Base-by-base conservation (phyloP, 352 stramenopile genomes). In the Achlya hypogyna region DNA sequence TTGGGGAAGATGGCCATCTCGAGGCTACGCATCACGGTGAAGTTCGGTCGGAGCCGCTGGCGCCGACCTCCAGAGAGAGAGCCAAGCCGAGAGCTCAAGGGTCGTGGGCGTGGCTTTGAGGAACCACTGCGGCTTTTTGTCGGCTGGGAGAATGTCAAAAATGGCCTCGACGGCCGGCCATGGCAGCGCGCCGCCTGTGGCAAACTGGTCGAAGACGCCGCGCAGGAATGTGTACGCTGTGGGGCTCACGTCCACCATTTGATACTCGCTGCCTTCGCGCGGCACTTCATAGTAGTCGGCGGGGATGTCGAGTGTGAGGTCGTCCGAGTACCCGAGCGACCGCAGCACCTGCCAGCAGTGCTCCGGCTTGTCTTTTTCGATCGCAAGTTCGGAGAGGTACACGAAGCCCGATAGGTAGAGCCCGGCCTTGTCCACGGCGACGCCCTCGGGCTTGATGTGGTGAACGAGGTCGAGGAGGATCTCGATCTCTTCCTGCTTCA, bases 341-440 rank as follows among this genome's bases (percentile, higher is more conserved):
- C 85, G 83, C 52, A 94, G 70, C 45, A 91, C 84, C 63, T 93
- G 84, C 88, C 88, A 96, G 71, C 85, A 89, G 14, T 79, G 89
- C 75, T 96, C 88, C n/a, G 87, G 84, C 1, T 87, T 84, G 51
- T 93, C 91, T 58, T 86, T 86, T 59, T 94, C 80, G 66, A 96
- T 94, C 74, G 95, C 95, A 51, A 93, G 65, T 72, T 91, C 82
- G 80, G 86, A 93, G 38, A 96, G 66, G 66, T 88, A 87, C 40
- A 86, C 76, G 34, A 95, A 96, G 0, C 88, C 88, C 4, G 93
- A 75, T 23, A 95, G 70, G 60, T 76, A 78, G 67, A 95, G 70
- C 35, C 81, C 85, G 51, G 70, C 83, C 32, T 82, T 76, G 63
- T 90, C 77, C 62, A 82, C 67, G 53, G 82, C 77, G 22, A 94